phyloP scores from a whole-genome alignment of 2,329 filamentous ascomycete species.

The Trichoderma brevicompactum region DNA sequence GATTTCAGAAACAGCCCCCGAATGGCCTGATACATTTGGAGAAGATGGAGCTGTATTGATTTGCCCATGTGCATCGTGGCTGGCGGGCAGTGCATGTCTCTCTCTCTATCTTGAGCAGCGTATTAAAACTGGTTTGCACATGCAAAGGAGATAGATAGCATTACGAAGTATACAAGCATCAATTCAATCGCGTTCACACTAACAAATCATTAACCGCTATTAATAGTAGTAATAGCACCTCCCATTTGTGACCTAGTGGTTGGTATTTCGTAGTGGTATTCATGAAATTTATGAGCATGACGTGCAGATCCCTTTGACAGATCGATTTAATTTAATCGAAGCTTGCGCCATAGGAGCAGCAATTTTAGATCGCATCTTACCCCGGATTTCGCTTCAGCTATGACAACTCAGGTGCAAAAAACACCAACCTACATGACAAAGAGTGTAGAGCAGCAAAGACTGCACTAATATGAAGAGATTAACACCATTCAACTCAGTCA shows the following conservation, averaged over 20 bases:
- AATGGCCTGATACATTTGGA: slow-evolving; percentile 68
- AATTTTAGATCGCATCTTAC: not conserved
- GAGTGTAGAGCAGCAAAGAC: too few relatives aligned
- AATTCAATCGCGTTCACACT: too few relatives aligned
- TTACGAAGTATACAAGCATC: too few relatives aligned
- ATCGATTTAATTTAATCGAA: slow-evolving; percentile 1
- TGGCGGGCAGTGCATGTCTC: not conserved
- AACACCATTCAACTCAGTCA: too few relatives aligned
- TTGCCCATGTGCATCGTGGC: not conserved
- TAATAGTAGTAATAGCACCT: not conserved
- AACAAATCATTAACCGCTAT: not conserved
- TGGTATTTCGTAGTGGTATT: not conserved
- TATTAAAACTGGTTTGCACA: too few relatives aligned
- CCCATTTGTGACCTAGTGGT: not conserved
- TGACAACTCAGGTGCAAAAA: not conserved
- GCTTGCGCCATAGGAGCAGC: not conserved
- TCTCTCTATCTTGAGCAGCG: too few relatives aligned
- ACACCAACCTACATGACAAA: not conserved
- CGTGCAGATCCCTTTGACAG: not conserved
- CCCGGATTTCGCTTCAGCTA: not conserved
- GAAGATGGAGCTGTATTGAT: slow-evolving; percentile 49
- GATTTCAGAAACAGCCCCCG: slow-evolving; percentile 53
- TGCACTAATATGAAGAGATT: too few relatives aligned
- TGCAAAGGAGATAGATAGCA: too few relatives aligned
- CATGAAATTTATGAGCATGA: not conserved